Percentiles rank a stretch among this genome's conserved stretches.
phyloP scores from a whole-genome alignment of 2,329 filamentous ascomycete genomes.

The Ophiocordyceps camponoti-saundersi region DNA sequence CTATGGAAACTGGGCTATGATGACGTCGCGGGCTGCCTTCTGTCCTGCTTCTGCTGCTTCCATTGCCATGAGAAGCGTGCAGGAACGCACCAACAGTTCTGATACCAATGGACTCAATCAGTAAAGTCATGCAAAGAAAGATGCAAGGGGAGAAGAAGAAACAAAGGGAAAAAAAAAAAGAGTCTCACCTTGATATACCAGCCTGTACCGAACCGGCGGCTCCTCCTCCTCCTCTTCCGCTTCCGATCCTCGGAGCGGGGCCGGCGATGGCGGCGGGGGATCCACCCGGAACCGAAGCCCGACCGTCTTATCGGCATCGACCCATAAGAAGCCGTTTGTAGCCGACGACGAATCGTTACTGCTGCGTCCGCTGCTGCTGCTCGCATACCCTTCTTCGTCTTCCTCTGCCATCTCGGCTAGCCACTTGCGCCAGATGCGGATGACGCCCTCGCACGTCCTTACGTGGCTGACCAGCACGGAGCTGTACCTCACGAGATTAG shows the following conservation, averaged over 20 bases:
- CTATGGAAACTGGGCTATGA: conserved; percentile 30
- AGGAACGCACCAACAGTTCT: conserved; percentile 53
- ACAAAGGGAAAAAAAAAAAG: background rate
- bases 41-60: conserved; percentile 32
- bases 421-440: conserved; percentile 61
- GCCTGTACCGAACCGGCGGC: conserved; percentile 47
- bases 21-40: conserved; percentile 39
- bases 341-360: background rate
- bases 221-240: conserved; percentile 14
- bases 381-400: background rate
- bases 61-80: conserved; percentile 43
- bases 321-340: conserved; percentile 42
- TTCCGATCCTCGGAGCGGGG: conserved; percentile 5
- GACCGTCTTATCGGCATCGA: conserved; percentile 42
- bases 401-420: conserved; percentile 26
- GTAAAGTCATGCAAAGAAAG: too few species aligned
- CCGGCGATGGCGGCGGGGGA: conserved; percentile 2
- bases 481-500: conserved; percentile 51
- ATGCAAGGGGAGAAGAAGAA: background rate
- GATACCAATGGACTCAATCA: background rate
- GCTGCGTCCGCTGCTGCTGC: background rate
- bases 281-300: conserved; percentile 51
- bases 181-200: conserved; percentile 52
- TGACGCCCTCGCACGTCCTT: conserved; percentile 48
- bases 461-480: conserved; percentile 46